Evolutionary conservation across 768 basidiomycete species (phyloP).

Genomic region (Cystofilobasidium bisporidii): DNA sequence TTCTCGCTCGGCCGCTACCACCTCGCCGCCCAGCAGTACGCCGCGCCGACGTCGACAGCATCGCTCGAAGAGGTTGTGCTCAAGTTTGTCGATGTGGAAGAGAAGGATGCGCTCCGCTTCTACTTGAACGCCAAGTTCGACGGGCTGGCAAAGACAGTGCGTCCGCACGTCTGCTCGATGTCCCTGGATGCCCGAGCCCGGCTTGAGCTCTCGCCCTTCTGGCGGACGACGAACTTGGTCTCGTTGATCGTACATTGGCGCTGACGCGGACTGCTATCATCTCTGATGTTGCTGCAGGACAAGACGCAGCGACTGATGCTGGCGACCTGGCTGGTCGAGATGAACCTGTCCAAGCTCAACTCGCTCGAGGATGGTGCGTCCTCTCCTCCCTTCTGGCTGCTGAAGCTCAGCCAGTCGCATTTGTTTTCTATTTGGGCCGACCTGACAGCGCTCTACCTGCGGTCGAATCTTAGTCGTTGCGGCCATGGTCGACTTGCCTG

Average conservation of each 20-base stretch:
- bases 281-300: conserved; percentile 50
- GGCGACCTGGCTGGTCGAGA: conserved; percentile 96
- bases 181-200: too few species aligned
- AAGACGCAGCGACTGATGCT: conserved; percentile 91
- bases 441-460: too few species aligned
- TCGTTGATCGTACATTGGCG: background rate
- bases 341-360: conserved; percentile 92
- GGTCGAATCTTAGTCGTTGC: conserved; percentile 53
- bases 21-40: conserved; percentile 83
- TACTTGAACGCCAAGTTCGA: conserved; percentile 83
- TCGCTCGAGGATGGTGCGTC: conserved; percentile 66
- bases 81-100: conserved; percentile 77
- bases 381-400: background rate
- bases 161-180: too few species aligned
- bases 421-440: too few species aligned
- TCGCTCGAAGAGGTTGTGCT: conserved; percentile 69
- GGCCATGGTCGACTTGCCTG: conserved; percentile 58
- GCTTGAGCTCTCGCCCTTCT: too few species aligned
- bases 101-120: conserved; percentile 79
- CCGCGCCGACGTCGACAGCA: conserved; percentile 59
- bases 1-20: conserved; percentile 75
- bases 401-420: background rate
- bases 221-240: background rate
- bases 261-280: background rate
- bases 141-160: conserved; percentile 67